A percentile compares a stretch with the other conserved stretches of the same genome.
phyloP scores from a whole-genome alignment of 2,329 filamentous ascomycete genomes.

The Alternaria rosae region DNA sequence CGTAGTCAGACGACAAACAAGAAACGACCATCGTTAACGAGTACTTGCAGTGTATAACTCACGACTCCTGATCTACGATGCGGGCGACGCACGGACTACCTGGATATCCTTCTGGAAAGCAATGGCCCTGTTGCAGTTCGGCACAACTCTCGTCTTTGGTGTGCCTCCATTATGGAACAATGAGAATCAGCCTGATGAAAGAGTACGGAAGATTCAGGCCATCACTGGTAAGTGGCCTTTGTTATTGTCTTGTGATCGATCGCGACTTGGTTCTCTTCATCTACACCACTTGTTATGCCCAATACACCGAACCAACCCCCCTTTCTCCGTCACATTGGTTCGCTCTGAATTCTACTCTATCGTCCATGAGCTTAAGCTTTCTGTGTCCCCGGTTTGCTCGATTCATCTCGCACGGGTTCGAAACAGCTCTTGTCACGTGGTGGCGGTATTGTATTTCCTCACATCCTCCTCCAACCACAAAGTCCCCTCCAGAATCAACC shows the following conservation, averaged over 20 bases:
- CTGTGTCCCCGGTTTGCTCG: background rate
- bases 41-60: constrained; percentile 31
- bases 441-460: background rate
- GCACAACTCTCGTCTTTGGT: constrained; percentile 39
- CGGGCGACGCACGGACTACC: constrained; percentile 45
- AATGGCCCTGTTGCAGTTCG: constrained; percentile 45
- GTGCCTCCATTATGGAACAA: constrained; percentile 45
- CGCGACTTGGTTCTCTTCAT: background rate
- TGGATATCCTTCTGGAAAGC: constrained; percentile 50
- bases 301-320: background rate
- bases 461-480: background rate
- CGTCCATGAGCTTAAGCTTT: background rate
- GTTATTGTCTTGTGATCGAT: background rate
- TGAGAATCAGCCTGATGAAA: constrained; percentile 42
- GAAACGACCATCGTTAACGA: background rate
- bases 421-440: background rate
- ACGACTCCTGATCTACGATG: constrained; percentile 47
- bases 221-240: constrained; percentile 33
- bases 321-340: background rate
- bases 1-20: background rate
- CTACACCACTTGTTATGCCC: background rate
- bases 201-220: constrained; percentile 36
- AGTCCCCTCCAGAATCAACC: rapidly evolving
- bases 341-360: background rate
- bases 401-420: background rate